Evolutionary conservation across 192 early-diverging fungal species (phyloP).

Genomic region (Helicostylum pulchrum): DNA sequence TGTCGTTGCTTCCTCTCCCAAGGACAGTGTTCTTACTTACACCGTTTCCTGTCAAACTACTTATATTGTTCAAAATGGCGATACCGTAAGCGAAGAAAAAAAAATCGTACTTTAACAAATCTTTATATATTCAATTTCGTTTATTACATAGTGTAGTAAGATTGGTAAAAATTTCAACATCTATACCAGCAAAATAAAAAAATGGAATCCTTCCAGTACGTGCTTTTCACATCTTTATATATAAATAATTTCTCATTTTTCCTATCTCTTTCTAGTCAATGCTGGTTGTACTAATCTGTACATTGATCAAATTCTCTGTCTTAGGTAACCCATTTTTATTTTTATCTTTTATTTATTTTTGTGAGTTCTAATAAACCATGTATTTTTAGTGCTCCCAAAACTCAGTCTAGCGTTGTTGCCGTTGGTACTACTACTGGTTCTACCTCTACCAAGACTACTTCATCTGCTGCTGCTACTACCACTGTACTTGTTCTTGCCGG

Average conservation of each 20-base stretch:
- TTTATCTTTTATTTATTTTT: background rate
- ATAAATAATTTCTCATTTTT: background rate
- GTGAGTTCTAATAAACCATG: background rate
- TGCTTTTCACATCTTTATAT: background rate
- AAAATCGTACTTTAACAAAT: too few species aligned
- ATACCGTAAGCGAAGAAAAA: conserved; percentile 10
- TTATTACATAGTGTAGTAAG: conserved; percentile 13
- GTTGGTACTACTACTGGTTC: background rate
- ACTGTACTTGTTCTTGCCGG: conserved; percentile 15
- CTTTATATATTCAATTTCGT: background rate
- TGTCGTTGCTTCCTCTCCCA: conserved; percentile 3
- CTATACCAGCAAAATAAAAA: conserved; percentile 10
- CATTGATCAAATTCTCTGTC: conserved; percentile 26
- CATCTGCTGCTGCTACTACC: conserved; percentile 8
- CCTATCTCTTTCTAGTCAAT: conserved; percentile 9
- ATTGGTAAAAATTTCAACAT: conserved; percentile 12
- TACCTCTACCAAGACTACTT: background rate
- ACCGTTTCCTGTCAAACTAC: conserved; percentile 16
- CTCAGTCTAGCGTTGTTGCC: background rate
- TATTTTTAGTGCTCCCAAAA: conserved; percentile 7
- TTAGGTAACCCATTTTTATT: conserved; percentile 11
- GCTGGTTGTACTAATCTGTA: conserved; percentile 26
- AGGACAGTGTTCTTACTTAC: background rate
- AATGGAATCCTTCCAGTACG: conserved; percentile 28
- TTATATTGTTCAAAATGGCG: conserved; percentile 17